Base-by-base conservation (phyloP, 2,329 filamentous ascomycete genomes). In the Hypoxylon sp. region DNA sequence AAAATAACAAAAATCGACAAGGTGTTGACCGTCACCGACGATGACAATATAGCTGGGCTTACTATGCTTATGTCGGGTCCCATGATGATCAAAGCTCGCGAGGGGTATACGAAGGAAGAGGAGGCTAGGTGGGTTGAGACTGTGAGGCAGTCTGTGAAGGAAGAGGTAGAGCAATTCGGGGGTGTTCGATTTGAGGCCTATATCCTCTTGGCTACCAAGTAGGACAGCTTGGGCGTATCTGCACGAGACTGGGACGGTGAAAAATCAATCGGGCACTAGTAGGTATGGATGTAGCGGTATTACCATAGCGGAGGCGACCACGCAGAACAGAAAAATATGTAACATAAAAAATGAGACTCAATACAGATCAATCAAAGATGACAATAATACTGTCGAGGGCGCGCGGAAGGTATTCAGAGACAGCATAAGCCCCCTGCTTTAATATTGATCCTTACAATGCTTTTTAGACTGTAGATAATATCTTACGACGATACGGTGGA, bases 71-170 rank as follows among this genome's bases (percentile, higher is more conserved):
- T 76, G 71, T 70, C 73, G 26, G 75, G 76, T 46, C 73, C 74
- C 10, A 70, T 78, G 72, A 77, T 77, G 73, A 48, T 11, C 26
- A 75, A 70, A 70, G 76, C 76, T 24, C 73, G 75, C 11, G 72
- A 75, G 48, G 76, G 73, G 29, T 76, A 72, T 64, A 76, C 71
- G 8, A 60, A 63, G 65, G 70, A 72, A 39, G 70, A 76, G 56
- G 54, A 75, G 60, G 68, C 65, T 55, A 70, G 51, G 56, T 76
- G 74, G 75, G 52, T 11, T 57, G 72, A 73, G 29, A 17, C 70
- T 57, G 57, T 76, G n/a, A 48, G 17, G 2, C 62, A 74, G 68
- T 67, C 71, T 3, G 70, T 76, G 47, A 71, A 72, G 51, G 73
- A 76, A 56, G 74, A 76, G 57, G 35, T 73, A 26, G 59, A 74